Conservation (phyloP, 1,284 basidiomycete species). For the Phlebopus sp. region DNA sequence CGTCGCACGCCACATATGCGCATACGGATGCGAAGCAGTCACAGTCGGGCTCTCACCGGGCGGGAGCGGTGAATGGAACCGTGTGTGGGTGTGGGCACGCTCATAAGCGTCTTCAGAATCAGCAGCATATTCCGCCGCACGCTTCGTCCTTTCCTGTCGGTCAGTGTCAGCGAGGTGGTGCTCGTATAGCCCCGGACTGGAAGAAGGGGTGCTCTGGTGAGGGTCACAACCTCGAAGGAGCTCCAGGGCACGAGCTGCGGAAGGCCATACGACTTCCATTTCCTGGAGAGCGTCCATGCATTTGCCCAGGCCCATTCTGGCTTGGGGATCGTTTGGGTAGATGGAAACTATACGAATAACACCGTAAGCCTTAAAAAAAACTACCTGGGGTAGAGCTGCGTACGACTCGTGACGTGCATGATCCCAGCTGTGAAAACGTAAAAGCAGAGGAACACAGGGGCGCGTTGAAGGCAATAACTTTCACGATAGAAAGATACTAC, state of each 20-base stretch:
- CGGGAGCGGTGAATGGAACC: constrained; percentile 12
- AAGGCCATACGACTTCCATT: constrained; percentile 77
- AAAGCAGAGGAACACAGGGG: constrained; percentile 75
- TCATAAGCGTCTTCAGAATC: constrained; percentile 33
- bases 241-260: constrained; percentile 70
- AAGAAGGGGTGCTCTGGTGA: constrained; percentile 32
- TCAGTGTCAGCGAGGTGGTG: constrained; percentile 32
- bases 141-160: constrained; percentile 36
- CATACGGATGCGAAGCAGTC: constrained; percentile 20
- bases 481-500: constrained; percentile 60
- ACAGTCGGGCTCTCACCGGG: constrained; percentile 1
- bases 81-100: constrained; percentile 24
- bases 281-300: constrained; percentile 68
- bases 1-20: constrained; percentile 30
- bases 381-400: not conserved
- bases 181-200: constrained; percentile 12
- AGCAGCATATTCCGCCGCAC: constrained; percentile 31
- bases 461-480: constrained; percentile 59
- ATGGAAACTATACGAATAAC: constrained; percentile 42
- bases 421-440: constrained; percentile 82
- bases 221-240: constrained; percentile 67
- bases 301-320: constrained; percentile 57
- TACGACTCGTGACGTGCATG: constrained; percentile 74
- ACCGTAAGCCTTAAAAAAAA: not conserved
- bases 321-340: constrained; percentile 66